A percentile compares a stretch with the other conserved stretches of the same genome.
Evolutionary conservation across 805 yeast species (phyloP).

Genomic region (Pichia heedii): DNA sequence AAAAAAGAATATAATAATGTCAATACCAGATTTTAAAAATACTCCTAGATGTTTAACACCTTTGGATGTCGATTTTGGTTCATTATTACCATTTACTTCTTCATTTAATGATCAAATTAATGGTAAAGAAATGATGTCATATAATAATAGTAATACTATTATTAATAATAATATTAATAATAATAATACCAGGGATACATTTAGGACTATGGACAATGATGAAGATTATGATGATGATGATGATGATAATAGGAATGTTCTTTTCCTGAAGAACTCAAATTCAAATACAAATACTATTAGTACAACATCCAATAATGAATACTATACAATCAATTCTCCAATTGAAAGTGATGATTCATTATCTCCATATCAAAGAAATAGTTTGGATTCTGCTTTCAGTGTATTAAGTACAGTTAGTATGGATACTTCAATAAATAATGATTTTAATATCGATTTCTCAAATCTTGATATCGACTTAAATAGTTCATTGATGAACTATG

Average conservation of each 20-base stretch:
- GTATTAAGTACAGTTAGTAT: not conserved
- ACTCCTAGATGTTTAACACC: conserved; percentile 2
- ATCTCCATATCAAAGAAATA: conserved; percentile 2
- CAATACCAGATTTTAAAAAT: not conserved
- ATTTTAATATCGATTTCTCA: not conserved
- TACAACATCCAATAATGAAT: not conserved
- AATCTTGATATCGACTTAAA: not conserved
- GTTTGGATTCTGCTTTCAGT: not conserved
- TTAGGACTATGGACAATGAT: not conserved
- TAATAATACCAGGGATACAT: not conserved
- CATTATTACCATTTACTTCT: not conserved
- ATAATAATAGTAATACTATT: not conserved
- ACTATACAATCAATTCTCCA: conserved; percentile 1
- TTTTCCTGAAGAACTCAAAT: too few species aligned
- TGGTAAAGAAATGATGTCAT: not conserved
- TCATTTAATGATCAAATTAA: too few species aligned
- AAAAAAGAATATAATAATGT: not conserved
- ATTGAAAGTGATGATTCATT: conserved; percentile 1
- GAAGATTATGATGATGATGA: not conserved
- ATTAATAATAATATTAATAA: not conserved
- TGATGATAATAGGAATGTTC: not conserved
- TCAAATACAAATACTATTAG: too few species aligned
- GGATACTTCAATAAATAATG: not conserved
- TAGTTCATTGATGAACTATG: not conserved
- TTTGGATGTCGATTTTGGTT: not conserved